Evolutionary conservation across 2,329 filamentous ascomycete species (phyloP).

Genomic region (Grosmannia huntii): DNA sequence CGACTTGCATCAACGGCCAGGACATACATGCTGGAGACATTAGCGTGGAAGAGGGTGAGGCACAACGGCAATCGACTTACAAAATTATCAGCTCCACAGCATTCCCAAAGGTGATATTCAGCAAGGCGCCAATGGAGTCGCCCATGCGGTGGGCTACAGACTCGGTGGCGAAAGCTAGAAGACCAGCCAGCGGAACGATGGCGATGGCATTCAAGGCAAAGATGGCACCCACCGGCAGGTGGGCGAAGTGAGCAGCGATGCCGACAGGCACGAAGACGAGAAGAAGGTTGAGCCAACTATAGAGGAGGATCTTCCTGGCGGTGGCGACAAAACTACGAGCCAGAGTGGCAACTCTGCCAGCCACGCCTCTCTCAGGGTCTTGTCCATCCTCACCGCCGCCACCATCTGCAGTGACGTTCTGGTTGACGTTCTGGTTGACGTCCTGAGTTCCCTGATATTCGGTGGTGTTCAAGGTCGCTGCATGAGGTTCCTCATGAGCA

Average conservation of each 20-base stretch:
- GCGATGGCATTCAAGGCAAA: conserved; percentile 67
- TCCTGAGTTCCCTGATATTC: neutral
- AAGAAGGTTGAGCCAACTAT: conserved; percentile 68
- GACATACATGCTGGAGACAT: conserved; percentile 38
- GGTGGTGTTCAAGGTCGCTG: neutral
- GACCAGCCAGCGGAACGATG: conserved; percentile 60
- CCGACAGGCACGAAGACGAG: conserved; percentile 68
- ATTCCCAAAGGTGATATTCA: conserved; percentile 82
- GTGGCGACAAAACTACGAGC: conserved; percentile 29
- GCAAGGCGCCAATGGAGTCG: conserved; percentile 72
- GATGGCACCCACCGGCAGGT: conserved; percentile 37
- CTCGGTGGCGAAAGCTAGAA: conserved; percentile 63
- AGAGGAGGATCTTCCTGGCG: conserved; percentile 47
- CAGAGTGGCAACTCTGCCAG: conserved; percentile 17
- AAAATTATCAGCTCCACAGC: conserved; percentile 71
- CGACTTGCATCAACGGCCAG: conserved; percentile 21
- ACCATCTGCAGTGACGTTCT: neutral
- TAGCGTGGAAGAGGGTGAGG: neutral
- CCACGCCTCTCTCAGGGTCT: neutral
- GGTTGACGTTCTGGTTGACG: neutral
- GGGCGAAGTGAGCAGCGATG: conserved; percentile 48
- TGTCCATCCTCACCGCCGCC: neutral
- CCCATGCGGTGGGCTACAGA: conserved; percentile 60
- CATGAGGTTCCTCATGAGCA: neutral
- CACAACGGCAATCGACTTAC: conserved; percentile 21